Conservation (phyloP, 2,329 filamentous ascomycete species). For the Fusarium sp. region DNA sequence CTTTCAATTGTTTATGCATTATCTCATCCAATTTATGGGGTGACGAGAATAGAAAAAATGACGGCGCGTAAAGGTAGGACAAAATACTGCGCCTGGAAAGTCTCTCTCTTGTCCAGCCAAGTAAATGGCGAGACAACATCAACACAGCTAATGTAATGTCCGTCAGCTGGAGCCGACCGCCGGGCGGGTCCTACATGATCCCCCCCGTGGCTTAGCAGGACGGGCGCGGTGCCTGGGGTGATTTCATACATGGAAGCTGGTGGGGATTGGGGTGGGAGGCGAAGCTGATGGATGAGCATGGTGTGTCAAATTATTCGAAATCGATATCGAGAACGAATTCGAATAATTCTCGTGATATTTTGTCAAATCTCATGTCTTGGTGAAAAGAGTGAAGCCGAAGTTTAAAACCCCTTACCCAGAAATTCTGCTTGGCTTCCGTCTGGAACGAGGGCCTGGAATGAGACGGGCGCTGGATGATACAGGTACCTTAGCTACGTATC, state of each 20-base stretch:
- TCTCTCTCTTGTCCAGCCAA: not conserved
- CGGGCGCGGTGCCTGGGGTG: slow-evolving; percentile 27
- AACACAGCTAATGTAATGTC: not conserved
- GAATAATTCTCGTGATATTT: not conserved
- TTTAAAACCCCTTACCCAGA: slow-evolving; percentile 29
- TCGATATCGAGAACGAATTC: not conserved
- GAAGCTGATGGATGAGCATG: not conserved
- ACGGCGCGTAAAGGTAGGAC: slow-evolving; percentile 3
- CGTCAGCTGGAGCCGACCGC: not conserved
- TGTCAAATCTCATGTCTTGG: slow-evolving; percentile 15
- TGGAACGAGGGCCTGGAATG: slow-evolving; percentile 31
- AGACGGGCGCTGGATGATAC: slow-evolving; percentile 10
- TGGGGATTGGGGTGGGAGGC: not conserved
- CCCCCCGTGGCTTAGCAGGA: slow-evolving; percentile 34
- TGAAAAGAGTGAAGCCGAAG: slow-evolving; percentile 7
- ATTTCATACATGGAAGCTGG: slow-evolving; percentile 6
- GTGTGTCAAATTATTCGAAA: not conserved
- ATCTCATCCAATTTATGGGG: not conserved
- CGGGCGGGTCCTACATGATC: slow-evolving; percentile 17
- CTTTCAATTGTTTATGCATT: slow-evolving; percentile 1
- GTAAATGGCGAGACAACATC: not conserved
- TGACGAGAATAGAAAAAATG: not conserved
- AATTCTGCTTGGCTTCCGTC: slow-evolving; percentile 16
- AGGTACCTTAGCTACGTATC: not conserved
- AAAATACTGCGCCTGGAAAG: not conserved